A percentile compares a stretch with the other conserved stretches of the same genome.
phyloP scores from a whole-genome alignment of 768 basidiomycete species.

The Suillus americanus region DNA sequence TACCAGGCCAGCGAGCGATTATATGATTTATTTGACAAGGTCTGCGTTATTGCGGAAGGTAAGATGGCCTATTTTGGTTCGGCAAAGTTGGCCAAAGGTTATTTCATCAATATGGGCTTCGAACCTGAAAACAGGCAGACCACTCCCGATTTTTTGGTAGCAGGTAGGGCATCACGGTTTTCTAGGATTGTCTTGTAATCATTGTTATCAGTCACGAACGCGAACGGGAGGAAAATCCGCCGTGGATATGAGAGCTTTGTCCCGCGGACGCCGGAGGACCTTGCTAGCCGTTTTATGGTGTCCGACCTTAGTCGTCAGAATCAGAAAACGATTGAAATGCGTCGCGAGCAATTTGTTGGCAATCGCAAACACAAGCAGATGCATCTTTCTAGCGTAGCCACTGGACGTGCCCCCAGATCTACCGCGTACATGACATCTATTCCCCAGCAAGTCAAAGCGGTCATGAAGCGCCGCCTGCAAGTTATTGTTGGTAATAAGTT shows the following conservation, averaged over 20 bases:
- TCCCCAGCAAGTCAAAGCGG: conserved; percentile 46
- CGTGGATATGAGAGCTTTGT: conserved; percentile 19
- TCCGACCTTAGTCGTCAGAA: conserved; percentile 34
- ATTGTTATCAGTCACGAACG: conserved; percentile 49
- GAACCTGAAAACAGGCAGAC: conserved; percentile 57
- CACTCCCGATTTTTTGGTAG: conserved; percentile 60
- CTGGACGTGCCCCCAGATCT: conserved; percentile 50
- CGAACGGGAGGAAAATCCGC: conserved; percentile 54
- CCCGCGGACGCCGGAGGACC: conserved; percentile 53
- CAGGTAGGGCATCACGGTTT: conserved; percentile 8
- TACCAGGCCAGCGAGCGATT: conserved; percentile 81
- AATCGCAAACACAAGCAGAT: conserved; percentile 39
- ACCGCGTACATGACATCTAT: conserved; percentile 49
- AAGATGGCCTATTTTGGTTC: conserved; percentile 63
- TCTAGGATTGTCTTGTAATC: not conserved
- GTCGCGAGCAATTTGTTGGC: conserved; percentile 45
- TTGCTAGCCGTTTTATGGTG: conserved; percentile 30
- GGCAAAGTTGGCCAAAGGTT: conserved; percentile 49
- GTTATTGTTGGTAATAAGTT: conserved; percentile 43
- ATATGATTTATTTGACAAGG: conserved; percentile 69
- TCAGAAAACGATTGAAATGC: conserved; percentile 45
- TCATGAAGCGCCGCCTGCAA: conserved; percentile 45
- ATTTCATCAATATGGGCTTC: conserved; percentile 60
- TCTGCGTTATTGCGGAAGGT: conserved; percentile 61
- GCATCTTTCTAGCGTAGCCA: conserved; percentile 48